These are phyloP conservation scores for Yamadazyma philogaea DNA, from an alignment of 805 yeast species.

Conservation along the genomic window DNA sequence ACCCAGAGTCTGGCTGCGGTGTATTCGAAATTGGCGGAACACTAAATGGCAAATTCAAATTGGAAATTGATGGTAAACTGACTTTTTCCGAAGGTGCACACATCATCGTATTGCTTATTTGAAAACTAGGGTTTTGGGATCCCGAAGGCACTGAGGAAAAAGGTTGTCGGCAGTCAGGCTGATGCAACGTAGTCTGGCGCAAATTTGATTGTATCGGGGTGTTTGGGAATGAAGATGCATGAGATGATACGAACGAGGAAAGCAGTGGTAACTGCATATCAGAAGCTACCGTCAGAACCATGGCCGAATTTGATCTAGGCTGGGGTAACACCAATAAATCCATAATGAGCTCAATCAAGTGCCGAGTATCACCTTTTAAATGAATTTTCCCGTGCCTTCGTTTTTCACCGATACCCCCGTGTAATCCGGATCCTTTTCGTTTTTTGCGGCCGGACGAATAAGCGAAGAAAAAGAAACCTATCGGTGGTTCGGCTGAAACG, in stretches of 20 bases:
- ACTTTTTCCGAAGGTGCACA: too few relatives aligned
- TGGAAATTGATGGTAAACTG: constrained; percentile 8
- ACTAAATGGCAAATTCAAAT: constrained; percentile 6
- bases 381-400: not conserved
- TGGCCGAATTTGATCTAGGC: not conserved
- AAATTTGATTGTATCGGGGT: constrained; percentile 25
- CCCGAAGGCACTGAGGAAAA: too few relatives aligned
- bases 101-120: too few relatives aligned
- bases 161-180: too few relatives aligned
- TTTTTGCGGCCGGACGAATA: not conserved
- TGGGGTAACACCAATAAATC: constrained; percentile 6
- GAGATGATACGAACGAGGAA: too few relatives aligned
- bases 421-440: not conserved
- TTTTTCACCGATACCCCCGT: not conserved
- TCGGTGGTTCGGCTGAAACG: constrained; percentile 2
- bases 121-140: too few relatives aligned
- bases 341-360: too few relatives aligned
- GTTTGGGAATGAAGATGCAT: too few relatives aligned
- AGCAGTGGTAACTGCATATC: constrained; percentile 8
- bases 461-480: not conserved
- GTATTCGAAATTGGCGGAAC: not conserved
- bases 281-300: constrained; percentile 1
- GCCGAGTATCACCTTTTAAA: constrained; percentile 1
- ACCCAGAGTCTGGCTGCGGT: not conserved
- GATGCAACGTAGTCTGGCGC: not conserved